These are phyloP conservation scores for Leccinum subspadiceum DNA, from an alignment of 1,284 basidiomycete genomes.

Conservation along the genomic window DNA sequence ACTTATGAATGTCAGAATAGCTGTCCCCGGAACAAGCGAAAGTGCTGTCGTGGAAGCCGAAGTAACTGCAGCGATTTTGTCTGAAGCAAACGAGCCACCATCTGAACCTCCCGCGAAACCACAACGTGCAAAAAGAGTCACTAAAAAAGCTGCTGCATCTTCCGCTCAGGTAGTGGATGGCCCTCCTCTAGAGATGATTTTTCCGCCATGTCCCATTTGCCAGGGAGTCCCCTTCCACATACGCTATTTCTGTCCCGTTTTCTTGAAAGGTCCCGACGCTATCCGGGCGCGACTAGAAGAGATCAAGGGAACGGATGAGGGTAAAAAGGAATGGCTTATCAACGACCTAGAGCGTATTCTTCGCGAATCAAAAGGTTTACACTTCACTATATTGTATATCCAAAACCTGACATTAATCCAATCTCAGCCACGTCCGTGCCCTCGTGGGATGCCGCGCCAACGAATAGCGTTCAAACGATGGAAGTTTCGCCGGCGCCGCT, in stretches of 20 bases:
- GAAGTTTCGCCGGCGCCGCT: not conserved
- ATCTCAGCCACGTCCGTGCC: conserved; percentile 1
- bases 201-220: conserved; percentile 41
- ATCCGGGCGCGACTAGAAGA: conserved; percentile 42
- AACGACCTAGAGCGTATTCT: conserved; percentile 36
- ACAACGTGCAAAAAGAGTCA: conserved; percentile 12
- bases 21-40: conserved; percentile 25
- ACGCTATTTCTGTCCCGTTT: conserved; percentile 41
- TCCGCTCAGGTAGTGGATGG: not conserved
- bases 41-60: conserved; percentile 19
- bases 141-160: conserved; percentile 6
- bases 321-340: conserved; percentile 32
- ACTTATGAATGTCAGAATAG: conserved; percentile 28
- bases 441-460: not conserved
- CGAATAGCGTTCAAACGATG: not conserved
- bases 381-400: not conserved
- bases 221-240: conserved; percentile 37
- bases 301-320: conserved; percentile 28
- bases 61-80: conserved; percentile 26
- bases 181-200: conserved; percentile 1
- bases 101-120: conserved; percentile 10
- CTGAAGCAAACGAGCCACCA: conserved; percentile 3
- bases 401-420: conserved; percentile 1
- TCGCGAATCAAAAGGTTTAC: conserved; percentile 18
- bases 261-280: conserved; percentile 37